These are phyloP conservation scores for Bipolaris bicolor DNA, from an alignment of 2,329 filamentous ascomycete genomes.

Conservation along the genomic window DNA sequence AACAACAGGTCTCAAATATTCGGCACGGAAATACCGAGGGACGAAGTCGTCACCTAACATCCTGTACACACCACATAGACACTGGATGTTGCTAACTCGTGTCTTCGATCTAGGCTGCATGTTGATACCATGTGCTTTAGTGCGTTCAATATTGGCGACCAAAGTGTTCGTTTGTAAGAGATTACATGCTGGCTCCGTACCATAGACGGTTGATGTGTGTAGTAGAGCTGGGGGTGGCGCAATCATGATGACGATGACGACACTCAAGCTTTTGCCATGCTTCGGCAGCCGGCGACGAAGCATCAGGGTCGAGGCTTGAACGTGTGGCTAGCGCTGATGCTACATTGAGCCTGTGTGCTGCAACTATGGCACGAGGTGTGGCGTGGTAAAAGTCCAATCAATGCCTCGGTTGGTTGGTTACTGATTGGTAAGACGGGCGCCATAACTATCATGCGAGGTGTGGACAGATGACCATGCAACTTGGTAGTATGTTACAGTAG, in stretches of 20 bases:
- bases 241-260: background rate
- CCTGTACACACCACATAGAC: background rate
- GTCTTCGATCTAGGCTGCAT: background rate
- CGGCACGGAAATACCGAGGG: constrained; percentile 1
- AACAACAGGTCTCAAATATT: background rate
- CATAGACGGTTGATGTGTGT: no score
- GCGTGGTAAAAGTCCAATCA: background rate
- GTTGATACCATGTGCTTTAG: no score
- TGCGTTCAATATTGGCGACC: background rate
- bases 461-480: background rate
- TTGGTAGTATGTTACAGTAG: background rate
- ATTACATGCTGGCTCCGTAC: background rate
- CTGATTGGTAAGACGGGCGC: background rate
- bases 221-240: background rate
- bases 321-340: constrained; percentile 5
- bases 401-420: no score
- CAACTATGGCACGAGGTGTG: background rate
- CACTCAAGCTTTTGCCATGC: constrained; percentile 22
- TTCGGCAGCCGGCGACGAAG: constrained; percentile 6
- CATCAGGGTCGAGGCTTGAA: constrained; percentile 3
- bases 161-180: background rate
- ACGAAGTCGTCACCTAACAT: background rate
- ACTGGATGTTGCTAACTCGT: background rate
- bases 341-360: constrained; percentile 8
- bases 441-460: background rate